Evolutionary conservation across 805 yeast species (phyloP).

Genomic region (Clavispora asparagi): DNA sequence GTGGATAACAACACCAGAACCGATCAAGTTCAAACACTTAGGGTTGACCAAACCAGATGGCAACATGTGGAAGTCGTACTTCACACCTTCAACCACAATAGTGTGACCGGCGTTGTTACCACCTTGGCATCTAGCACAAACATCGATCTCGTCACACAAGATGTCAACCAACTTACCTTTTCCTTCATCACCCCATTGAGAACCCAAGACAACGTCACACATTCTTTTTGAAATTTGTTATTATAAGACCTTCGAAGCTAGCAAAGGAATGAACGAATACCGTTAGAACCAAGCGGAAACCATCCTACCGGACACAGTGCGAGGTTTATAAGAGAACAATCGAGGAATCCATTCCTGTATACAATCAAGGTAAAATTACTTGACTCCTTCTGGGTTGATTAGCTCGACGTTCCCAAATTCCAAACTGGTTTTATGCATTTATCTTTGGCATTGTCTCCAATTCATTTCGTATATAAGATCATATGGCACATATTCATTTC

Average conservation of each 20-base stretch:
- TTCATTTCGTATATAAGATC: too few relatives aligned
- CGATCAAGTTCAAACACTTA: slow-evolving; percentile 82
- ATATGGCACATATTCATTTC: too few relatives aligned
- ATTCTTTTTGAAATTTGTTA: slow-evolving; percentile 23
- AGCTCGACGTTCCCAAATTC: background rate
- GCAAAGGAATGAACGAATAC: slow-evolving; percentile 23
- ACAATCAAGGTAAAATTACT: background rate
- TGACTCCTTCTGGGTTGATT: background rate
- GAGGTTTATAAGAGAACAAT: background rate
- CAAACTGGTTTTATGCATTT: background rate
- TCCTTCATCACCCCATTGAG: slow-evolving; percentile 99
- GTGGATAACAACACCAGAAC: slow-evolving; percentile 95
- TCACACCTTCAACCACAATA: slow-evolving; percentile 80
- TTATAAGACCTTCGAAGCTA: slow-evolving; percentile 11
- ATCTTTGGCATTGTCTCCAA: too few relatives aligned
- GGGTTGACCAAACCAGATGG: slow-evolving; percentile 98
- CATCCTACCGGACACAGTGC: background rate
- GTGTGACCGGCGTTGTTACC: slow-evolving; percentile 99
- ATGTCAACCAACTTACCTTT: slow-evolving; percentile 96
- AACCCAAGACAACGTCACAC: slow-evolving; percentile 93
- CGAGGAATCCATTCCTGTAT: too few relatives aligned
- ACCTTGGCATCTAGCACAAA: slow-evolving; percentile 97
- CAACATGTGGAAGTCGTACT: slow-evolving; percentile 97
- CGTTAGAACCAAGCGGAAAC: slow-evolving; percentile 23
- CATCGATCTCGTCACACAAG: slow-evolving; percentile 90